Base-by-base conservation (phyloP, 2,329 filamentous ascomycete species). In the Tolypocladium sp. region DNA sequence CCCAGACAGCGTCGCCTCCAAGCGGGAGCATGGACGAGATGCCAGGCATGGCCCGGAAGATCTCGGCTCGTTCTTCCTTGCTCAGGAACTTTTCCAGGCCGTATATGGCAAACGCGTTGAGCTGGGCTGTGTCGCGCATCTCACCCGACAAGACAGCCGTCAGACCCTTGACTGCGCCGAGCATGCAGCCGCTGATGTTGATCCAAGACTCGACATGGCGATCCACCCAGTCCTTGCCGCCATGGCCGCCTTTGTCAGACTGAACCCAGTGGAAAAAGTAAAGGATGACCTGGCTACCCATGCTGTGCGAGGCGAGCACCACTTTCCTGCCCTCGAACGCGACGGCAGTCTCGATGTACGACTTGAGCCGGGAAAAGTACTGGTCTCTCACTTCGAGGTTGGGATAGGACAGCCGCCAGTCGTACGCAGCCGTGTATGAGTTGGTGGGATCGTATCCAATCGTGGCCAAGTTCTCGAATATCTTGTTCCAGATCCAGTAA, bases 401-500 rank as follows among this genome's bases (percentile, higher is more conserved):
- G 60, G 82, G 79, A 70, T 96, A 99, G 0, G 91, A 90, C 59
- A 99, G 77, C 30, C 94, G 86, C 94, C 94, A 99, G 75, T 99
- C 94, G 70, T 99, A 83, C 12, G 86, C 83, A 1, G 86, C 86
- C 0, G 85, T 88, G 66, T 82, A 88, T 3, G 84, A 86, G 67
- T 86, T 89, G 38, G 83, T 87, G 30, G 94, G 93, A 69, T 99
- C 94, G 71, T 99, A 99, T 17, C 94, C 94, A 60, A 99, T 89
- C 0, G 92, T 94, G 0, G 94, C 94, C 57, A 99, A 79, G 69
- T 99, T 99, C 75, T 99, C 94, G 56, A 99, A 81, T 61, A 99
- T 97, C 76, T 97, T 97, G 76, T 91, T 97, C 92, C 92, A 97
- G 61, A 99, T 97, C 94, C 94, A 99, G 75, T 99, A 99, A 12